These are phyloP conservation scores for Arabidopsis suecica DNA, from an alignment of 345 rosid species.

Conservation along the genomic window DNA sequence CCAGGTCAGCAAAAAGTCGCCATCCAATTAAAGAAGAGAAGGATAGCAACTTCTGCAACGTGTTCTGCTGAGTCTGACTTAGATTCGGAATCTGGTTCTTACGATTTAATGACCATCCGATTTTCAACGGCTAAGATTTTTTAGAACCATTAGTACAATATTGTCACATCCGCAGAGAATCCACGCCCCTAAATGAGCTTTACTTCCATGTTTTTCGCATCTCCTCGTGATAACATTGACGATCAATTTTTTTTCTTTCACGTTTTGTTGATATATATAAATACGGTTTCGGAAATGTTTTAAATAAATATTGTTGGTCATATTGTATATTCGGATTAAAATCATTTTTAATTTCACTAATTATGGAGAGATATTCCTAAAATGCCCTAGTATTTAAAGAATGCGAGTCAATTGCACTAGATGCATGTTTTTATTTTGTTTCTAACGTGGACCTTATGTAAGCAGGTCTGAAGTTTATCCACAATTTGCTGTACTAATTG, in stretches of 20 bases:
- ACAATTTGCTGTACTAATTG: background rate
- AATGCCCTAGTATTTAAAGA: background rate
- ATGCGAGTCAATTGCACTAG: background rate
- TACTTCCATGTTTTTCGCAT: constrained; percentile 39
- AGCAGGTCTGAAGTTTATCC: constrained; percentile 33
- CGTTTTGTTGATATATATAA: constrained; percentile 27
- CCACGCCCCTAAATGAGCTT: constrained; percentile 1
- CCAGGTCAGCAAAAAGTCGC: constrained; percentile 43
- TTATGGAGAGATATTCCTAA: background rate
- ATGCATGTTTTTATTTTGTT: background rate
- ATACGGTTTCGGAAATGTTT: background rate
- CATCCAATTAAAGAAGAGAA: constrained; percentile 8
- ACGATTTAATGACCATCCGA: constrained; percentile 32
- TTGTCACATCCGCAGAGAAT: constrained; percentile 34
- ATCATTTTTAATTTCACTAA: background rate
- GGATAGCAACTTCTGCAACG: constrained; percentile 22
- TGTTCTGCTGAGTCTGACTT: constrained; percentile 20
- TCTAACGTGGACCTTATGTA: constrained; percentile 41
- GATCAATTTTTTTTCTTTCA: constrained; percentile 14
- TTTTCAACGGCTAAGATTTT: constrained; percentile 38
- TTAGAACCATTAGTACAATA: background rate
- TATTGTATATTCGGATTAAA: constrained; percentile 34
- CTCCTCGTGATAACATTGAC: constrained; percentile 18
- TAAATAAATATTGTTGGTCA: background rate
- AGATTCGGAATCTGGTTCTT: constrained; percentile 39